Base-by-base conservation (phyloP, 208 protist genomes). In the Herpetomonas tarakana region DNA sequence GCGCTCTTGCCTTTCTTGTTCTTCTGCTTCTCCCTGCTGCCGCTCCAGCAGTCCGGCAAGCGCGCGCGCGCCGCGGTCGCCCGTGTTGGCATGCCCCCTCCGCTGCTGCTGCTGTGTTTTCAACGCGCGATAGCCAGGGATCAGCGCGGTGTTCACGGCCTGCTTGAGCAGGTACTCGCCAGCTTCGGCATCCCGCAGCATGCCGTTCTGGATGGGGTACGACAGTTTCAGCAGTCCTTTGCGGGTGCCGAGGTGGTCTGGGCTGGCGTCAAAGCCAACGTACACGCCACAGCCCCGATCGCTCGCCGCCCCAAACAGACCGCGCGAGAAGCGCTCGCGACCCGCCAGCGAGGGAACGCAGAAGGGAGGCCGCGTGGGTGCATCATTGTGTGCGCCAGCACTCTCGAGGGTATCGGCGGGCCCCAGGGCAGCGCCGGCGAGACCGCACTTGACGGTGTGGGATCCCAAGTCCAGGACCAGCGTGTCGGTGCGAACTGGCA, bases 121-220 rank as follows among this genome's bases (percentile, higher is more conserved):
- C 9, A 14, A 6, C 6, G 35, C 35, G 35, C 14, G 14, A 41
- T 41, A 41, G 35, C 35, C 35, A 6, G 35, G 38, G 21, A 25
- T 30, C 22, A 70, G 45, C 16, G 54, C 53, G 24, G 38, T 39
- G 6, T 57, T 22, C 4, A 77, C 19, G 28, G 54, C 57, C 6
- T 76, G 45, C 44, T 57, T 62, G 26, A 88, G 35, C n/a, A 88
- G 26, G 16, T 44, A 29, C 0, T 47, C 46, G 27, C 54, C 58
- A 3, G 54, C 67, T 6, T 65, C 62, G 81, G 81, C 91, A 70
- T 90, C 68, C 19, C 44, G 24, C 22, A 91, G 72, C 3, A 44
- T 52, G 28, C 87, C 88, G 50, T 90, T 67, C 31, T 91, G 77
- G 16, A 96, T 72, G 1, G 90, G 90, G 52, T 83, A 83, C 25